phyloP scores from a whole-genome alignment of 306 rosid species.

The Quercus glauca region DNA sequence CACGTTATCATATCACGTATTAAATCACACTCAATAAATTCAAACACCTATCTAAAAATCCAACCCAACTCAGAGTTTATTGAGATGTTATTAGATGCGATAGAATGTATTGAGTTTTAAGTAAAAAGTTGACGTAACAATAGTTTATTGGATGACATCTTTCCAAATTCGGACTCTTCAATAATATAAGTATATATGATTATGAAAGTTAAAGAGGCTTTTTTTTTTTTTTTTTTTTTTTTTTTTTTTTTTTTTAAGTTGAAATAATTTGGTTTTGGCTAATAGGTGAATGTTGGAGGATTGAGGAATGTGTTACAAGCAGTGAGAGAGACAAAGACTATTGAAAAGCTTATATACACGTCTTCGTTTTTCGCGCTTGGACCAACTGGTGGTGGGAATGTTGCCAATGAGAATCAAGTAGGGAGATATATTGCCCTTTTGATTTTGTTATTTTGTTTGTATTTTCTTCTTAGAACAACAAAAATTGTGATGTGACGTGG shows the following conservation, averaged over 20 bases:
- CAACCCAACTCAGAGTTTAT: rapidly evolving
- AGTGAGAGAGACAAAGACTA: constrained; percentile 57
- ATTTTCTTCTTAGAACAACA: neutral
- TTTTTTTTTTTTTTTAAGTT: too few species aligned
- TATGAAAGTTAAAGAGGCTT: too few species aligned
- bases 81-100: rapidly evolving
- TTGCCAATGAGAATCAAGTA: constrained; percentile 78
- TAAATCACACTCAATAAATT: too few species aligned
- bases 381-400: constrained; percentile 62
- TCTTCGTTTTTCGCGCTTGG: constrained; percentile 94
- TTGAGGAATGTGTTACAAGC: constrained; percentile 71
- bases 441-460: neutral
- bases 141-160: too few species aligned
- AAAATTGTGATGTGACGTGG: neutral
- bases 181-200: too few species aligned
- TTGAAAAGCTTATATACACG: constrained; percentile 72
- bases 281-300: constrained; percentile 80
- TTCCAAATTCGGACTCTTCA: too few species aligned
- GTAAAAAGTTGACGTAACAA: rapidly evolving
- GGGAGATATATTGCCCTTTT: neutral
- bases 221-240: too few species aligned
- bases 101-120: rapidly evolving
- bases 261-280: too few species aligned
- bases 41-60: too few species aligned
- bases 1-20: too few species aligned